phyloP scores from a whole-genome alignment of 176 grass and related monocot species.

The Areca catechu region DNA sequence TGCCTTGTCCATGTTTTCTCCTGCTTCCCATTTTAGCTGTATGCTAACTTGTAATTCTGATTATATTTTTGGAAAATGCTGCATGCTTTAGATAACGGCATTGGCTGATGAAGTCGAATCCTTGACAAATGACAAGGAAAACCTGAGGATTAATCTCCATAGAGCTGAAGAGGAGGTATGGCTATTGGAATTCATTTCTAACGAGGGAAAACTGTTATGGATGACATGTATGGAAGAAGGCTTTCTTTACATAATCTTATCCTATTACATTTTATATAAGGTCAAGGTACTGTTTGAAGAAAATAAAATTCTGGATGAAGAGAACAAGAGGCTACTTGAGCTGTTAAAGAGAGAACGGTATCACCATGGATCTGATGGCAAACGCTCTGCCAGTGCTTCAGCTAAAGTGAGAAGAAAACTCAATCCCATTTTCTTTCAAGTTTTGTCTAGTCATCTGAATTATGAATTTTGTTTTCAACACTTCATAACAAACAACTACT shows the following conservation, averaged over 20 bases:
- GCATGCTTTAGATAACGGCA: conserved; percentile 25
- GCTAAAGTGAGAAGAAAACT: conserved; percentile 34
- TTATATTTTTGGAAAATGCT: background rate
- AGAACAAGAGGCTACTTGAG: conserved; percentile 51
- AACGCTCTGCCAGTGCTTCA: conserved; percentile 47
- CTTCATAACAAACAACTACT: too few species aligned
- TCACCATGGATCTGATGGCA: conserved; percentile 40
- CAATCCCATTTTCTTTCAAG: too few species aligned
- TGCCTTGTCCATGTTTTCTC: background rate
- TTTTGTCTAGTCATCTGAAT: too few species aligned
- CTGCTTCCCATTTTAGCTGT: background rate
- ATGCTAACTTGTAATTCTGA: background rate
- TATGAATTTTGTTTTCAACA: too few species aligned
- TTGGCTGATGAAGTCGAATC: conserved; percentile 38
- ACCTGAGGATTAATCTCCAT: conserved; percentile 53
- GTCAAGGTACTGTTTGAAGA: conserved; percentile 62
- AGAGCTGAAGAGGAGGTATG: conserved; percentile 86
- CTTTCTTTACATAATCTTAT: background rate
- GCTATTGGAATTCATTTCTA: background rate
- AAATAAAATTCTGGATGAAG: conserved; percentile 61
- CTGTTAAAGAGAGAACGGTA: conserved; percentile 48
- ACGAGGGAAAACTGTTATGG: too few species aligned
- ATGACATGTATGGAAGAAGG: too few species aligned
- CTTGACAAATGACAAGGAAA: conserved; percentile 65
- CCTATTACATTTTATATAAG: conserved; percentile 21